A percentile compares a stretch with the other conserved stretches of the same genome.
Evolutionary conservation across 805 yeast genomes (phyloP).

Genomic region (Brettanomyces bruxellensis): DNA sequence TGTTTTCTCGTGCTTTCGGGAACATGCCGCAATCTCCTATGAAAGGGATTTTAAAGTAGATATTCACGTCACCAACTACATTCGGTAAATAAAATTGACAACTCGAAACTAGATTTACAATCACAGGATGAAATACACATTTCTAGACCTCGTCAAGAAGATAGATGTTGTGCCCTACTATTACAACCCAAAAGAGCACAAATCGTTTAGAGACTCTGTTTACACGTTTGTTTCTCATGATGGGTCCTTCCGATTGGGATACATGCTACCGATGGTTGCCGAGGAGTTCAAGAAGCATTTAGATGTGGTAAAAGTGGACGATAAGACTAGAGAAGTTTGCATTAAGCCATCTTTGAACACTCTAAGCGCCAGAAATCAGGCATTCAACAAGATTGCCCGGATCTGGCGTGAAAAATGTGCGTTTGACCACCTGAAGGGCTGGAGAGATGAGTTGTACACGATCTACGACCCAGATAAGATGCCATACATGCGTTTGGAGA

Average conservation of each 20-base stretch:
- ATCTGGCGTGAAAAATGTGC: slow-evolving; percentile 27
- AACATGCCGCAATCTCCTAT: too few species aligned
- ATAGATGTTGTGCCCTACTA: slow-evolving; percentile 26
- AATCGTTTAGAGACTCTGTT: slow-evolving; percentile 13
- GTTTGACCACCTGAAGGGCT: slow-evolving; percentile 44
- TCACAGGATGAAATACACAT: slow-evolving; percentile 5
- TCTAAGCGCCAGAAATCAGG: slow-evolving; percentile 30
- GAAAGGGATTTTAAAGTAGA: too few species aligned
- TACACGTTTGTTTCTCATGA: slow-evolving; percentile 30
- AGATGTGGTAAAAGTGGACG: slow-evolving; percentile 20
- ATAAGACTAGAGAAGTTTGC: slow-evolving; percentile 17
- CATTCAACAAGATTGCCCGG: slow-evolving; percentile 34
- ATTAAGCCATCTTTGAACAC: slow-evolving; percentile 25
- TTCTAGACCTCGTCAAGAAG: slow-evolving; percentile 18
- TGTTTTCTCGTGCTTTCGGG: too few species aligned
- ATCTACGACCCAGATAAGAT: slow-evolving; percentile 47
- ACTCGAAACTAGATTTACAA: background rate
- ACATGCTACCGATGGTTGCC: slow-evolving; percentile 27
- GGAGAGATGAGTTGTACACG: slow-evolving; percentile 82
- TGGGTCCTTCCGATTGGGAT: slow-evolving; percentile 28
- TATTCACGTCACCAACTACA: too few species aligned
- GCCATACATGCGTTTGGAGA: slow-evolving; percentile 65
- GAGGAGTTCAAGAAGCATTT: slow-evolving; percentile 15
- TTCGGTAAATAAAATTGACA: background rate
- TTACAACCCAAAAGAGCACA: slow-evolving; percentile 10